Evolutionary conservation across 768 basidiomycete species (phyloP), one percentile per base, ranked within the genome.

Genomic region (Suillus luteus): DNA sequence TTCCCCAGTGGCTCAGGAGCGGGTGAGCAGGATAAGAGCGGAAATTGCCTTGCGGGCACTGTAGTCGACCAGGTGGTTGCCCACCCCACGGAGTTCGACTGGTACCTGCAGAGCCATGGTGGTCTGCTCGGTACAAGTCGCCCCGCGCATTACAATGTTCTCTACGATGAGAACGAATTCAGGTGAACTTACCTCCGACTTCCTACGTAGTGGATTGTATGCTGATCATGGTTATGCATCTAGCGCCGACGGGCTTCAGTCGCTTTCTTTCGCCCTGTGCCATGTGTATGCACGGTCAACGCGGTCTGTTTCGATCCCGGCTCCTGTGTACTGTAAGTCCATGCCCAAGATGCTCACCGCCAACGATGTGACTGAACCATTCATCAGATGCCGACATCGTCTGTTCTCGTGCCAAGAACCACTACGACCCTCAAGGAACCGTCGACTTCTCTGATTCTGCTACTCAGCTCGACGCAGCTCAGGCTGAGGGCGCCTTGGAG

Each of bases 271-370:
- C 60, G 87, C 91, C 0, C 78, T 95, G 0, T 92, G 91, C 69
- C 91, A 95, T 55, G 86, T 92, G 0, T 94, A 92, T 66, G 90
- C 91, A 1, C 84, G 91, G 3, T 86, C 90, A 11, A 92, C 91
- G 3, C 86, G 91, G 27, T 90, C 90, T 0, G 91, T 92, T 1
- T 92, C 91, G 0, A 92, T 92, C 58, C 91, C 91, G 0, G 91
- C 91, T 0, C 91, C 91, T 0, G 90, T 92, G 0, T 92, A 92
- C 67, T 92, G 91, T 92, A 69, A 69, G 87, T 40, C 38, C 11
- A 57, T 40, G 15, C 9, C 15, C 15, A 10, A 35, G 22, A 51
- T 27, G 22, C 12, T 59, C 19, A 4, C 44, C 17, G 33, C 5
- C 17, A 10, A 35, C 10, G 10, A 57, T 2, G 55, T 27, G n/a